Conservation (phyloP, 176 grass and related monocot species). For the Dactylis glomerata region DNA sequence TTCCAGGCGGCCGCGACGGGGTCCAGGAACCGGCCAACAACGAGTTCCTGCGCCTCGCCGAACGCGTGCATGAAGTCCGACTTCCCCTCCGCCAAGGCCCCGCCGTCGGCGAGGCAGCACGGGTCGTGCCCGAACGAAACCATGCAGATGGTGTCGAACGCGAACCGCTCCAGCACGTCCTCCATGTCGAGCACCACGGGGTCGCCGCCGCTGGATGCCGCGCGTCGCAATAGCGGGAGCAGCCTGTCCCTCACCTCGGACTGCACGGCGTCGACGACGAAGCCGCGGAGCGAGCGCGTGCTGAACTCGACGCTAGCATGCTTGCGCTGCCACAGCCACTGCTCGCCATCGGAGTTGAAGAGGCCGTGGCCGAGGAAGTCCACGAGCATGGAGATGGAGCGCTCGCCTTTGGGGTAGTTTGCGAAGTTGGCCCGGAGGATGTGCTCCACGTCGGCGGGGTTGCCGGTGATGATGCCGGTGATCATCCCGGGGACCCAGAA, state of each 20-base stretch:
- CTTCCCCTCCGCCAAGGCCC: neutral
- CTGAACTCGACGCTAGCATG: conserved; percentile 29
- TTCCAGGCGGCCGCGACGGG: conserved; percentile 25
- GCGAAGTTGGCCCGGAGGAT: conserved; percentile 18
- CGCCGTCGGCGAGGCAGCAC: conserved; percentile 9
- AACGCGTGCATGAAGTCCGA: conserved; percentile 42
- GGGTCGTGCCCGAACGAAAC: conserved; percentile 60
- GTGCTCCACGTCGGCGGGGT: conserved; percentile 30
- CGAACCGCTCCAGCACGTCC: conserved; percentile 20
- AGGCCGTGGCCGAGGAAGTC: conserved; percentile 34
- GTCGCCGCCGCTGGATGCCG: neutral
- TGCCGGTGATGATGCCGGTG: conserved; percentile 23
- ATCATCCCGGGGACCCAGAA: conserved; percentile 14
- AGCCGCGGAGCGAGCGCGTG: conserved; percentile 11
- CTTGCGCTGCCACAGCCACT: conserved; percentile 41
- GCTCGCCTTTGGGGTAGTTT: conserved; percentile 23
- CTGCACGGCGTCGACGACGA: conserved; percentile 32
- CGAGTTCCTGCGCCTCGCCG: conserved; percentile 42
- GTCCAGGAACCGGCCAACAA: conserved; percentile 27
- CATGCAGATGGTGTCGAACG: conserved; percentile 63
- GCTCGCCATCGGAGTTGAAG: conserved; percentile 32
- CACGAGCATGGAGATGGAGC: conserved; percentile 5
- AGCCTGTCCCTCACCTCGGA: conserved; percentile 16
- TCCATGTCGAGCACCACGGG: neutral
- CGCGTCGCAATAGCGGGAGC: conserved; percentile 22